A percentile compares a stretch with the other conserved stretches of the same genome.
Conservation (phyloP, 2,329 filamentous ascomycete genomes). For the Aspergillus eucalypticola region DNA sequence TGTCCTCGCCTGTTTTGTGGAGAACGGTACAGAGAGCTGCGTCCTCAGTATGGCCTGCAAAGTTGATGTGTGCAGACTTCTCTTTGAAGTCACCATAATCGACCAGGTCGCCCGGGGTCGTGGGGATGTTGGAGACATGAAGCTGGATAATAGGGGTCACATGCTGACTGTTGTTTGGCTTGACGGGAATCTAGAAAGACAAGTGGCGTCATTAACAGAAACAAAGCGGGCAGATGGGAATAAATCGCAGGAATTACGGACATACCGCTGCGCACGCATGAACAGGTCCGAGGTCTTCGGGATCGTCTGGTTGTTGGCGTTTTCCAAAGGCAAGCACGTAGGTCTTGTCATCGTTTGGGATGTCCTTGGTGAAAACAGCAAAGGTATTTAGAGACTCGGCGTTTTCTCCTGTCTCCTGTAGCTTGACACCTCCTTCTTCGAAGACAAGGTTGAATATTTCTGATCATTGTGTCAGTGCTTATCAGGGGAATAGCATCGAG, state of each 20-base stretch:
- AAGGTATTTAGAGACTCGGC: neutral
- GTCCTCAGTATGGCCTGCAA: neutral
- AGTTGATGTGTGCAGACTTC: neutral
- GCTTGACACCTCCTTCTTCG: rapidly evolving
- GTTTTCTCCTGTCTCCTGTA: neutral
- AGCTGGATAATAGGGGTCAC: neutral
- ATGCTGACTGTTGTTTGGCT: neutral
- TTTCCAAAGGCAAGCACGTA: neutral
- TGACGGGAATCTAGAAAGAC: neutral
- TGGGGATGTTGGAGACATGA: neutral
- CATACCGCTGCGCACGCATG: neutral
- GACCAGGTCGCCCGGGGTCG: neutral
- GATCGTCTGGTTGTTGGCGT: neutral
- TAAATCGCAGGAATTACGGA: neutral
- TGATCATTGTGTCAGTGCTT: neutral
- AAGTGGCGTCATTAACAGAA: neutral
- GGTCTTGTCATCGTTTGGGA: neutral
- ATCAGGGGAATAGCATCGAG: neutral
- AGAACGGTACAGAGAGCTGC: neutral
- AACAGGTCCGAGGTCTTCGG: neutral
- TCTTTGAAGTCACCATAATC: neutral
- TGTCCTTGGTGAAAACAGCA: rapidly evolving
- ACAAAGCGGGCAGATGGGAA: neutral
- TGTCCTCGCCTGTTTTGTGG: neutral
- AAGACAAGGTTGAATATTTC: neutral